Percentiles rank a stretch among this genome's conserved stretches.
Conservation (phyloP, 2,329 filamentous ascomycete species). For the Aspergillus chevalieri region DNA sequence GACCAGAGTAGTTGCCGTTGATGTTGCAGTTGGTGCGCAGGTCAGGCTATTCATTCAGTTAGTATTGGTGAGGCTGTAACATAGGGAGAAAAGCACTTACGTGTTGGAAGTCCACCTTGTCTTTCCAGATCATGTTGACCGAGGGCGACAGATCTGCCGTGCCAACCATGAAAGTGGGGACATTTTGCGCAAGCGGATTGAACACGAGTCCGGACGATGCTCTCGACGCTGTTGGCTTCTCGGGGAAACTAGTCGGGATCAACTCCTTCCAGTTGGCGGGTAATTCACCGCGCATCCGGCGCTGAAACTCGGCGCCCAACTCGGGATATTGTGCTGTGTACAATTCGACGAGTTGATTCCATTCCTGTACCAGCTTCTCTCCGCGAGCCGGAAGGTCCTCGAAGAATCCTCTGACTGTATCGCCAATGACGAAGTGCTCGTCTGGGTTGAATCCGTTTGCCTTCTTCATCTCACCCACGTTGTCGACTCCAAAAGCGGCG, state of each 20-base stretch:
- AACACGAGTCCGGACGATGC: constrained; percentile 44
- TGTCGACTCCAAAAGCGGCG: constrained; percentile 50
- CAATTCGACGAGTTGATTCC: constrained; percentile 41
- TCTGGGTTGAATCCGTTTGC: constrained; percentile 46
- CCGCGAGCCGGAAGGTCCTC: constrained; percentile 43
- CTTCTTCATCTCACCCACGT: constrained; percentile 52
- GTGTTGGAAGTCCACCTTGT: constrained; percentile 47
- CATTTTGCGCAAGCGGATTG: constrained; percentile 47
- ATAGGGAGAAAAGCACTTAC: constrained; percentile 21
- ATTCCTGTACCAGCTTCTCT: constrained; percentile 42
- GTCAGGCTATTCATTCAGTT: constrained; percentile 17
- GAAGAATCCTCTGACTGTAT: constrained; percentile 50
- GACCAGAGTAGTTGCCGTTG: constrained; percentile 48
- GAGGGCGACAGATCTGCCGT: constrained; percentile 50
- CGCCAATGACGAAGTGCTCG: constrained; percentile 40
- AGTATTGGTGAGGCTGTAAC: not conserved
- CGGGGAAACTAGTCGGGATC: constrained; percentile 46
- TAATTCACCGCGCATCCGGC: constrained; percentile 45
- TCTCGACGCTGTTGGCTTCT: constrained; percentile 46
- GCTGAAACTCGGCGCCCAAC: constrained; percentile 44
- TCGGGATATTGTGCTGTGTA: constrained; percentile 44
- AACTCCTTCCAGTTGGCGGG: constrained; percentile 45
- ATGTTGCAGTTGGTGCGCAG: constrained; percentile 22
- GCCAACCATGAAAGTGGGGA: constrained; percentile 49
- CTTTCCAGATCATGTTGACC: constrained; percentile 52